Conservation (phyloP, 306 rosid genomes). For the Dryas octopetala region DNA sequence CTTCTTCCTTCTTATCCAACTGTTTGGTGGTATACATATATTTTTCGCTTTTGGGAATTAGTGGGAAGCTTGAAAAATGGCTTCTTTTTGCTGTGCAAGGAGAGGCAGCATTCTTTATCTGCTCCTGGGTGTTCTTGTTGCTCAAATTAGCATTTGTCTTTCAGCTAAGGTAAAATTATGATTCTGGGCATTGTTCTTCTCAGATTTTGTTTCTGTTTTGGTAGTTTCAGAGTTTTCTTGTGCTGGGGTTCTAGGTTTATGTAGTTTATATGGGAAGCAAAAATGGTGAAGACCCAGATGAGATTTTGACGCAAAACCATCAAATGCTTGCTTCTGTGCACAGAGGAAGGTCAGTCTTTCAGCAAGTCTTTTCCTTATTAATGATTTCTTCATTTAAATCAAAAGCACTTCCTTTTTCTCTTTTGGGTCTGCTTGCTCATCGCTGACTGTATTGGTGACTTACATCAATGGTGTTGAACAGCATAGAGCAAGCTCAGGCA, state of each 20-base stretch:
- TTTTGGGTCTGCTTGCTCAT: not conserved
- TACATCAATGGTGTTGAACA: conserved; percentile 31
- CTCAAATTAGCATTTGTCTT: conserved; percentile 41
- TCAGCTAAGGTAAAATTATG: conserved; percentile 48
- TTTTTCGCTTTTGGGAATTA: not conserved
- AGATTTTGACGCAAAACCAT: conserved; percentile 53
- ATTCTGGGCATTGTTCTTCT: not conserved
- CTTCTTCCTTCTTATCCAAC: not conserved
- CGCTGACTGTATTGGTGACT: not conserved
- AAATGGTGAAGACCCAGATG: conserved; percentile 51
- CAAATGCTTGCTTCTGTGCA: conserved; percentile 70
- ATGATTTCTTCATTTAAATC: conserved; percentile 12
- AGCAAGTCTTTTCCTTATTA: not conserved
- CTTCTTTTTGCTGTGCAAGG: conserved; percentile 28
- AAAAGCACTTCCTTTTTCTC: not conserved
- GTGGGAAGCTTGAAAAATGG: conserved; percentile 34
- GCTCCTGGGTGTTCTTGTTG: conserved; percentile 45
- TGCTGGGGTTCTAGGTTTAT: conserved; percentile 52
- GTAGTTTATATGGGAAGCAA: conserved; percentile 84
- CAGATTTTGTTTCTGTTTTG: not conserved
- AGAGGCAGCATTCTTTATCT: conserved; percentile 24
- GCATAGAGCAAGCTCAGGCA: conserved; percentile 58
- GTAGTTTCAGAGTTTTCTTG: not conserved
- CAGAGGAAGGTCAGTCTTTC: conserved; percentile 47
- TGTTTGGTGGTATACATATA: not conserved